Evolutionary conservation across 768 basidiomycete genomes (phyloP), one percentile per base, ranked within the genome.

Genomic region (Lentinula aciculospora): DNA sequence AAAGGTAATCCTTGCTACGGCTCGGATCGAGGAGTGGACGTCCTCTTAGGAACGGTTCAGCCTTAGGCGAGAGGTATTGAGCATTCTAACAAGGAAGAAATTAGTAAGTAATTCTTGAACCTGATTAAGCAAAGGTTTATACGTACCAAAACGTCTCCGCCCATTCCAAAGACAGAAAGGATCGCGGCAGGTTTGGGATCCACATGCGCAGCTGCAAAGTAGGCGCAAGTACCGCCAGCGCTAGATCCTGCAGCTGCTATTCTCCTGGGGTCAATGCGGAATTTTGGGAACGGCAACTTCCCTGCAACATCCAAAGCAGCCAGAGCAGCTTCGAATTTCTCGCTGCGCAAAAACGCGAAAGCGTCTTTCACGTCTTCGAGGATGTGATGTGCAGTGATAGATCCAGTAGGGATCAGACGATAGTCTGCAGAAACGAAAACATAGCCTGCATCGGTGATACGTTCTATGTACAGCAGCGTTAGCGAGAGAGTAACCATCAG

Each of bases 371-470:
- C 72, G 63, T 89, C 87, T 37, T 77, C 70, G 3, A 84, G 62
- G 40, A 88, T 75, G 21, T 83, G 77, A 61, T 83, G 81, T 0
- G 78, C 83, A 10, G 81, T 83, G 0, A 79, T 51, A 1, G 76
- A 71, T 1, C 74, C 70, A 1, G 76, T 74, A 4, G 77, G 79
- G 12, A 88, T 57, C 6, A 89, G 79, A 15, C 78, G 75, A 63
- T 88, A 86, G 61, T 89, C 85, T 1, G 81, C 80, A 34, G 83
- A 82, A 42, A 88, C 72, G 65, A 88, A 83, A 4, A 74, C 77
- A 59, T 76, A 76, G 29, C 83, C 84, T 25, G 71, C 66, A 1
- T 64, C 67, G 23, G 71, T 69, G 8, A 78, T 68, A 12, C 83
- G 79, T 56, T 70, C 84, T 87, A 54, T 53, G 9, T 31, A 31